Evolutionary conservation across 2,329 filamentous ascomycete species (phyloP), one percentile per base, ranked within the genome.

Genomic region (Diatrype stigma): DNA sequence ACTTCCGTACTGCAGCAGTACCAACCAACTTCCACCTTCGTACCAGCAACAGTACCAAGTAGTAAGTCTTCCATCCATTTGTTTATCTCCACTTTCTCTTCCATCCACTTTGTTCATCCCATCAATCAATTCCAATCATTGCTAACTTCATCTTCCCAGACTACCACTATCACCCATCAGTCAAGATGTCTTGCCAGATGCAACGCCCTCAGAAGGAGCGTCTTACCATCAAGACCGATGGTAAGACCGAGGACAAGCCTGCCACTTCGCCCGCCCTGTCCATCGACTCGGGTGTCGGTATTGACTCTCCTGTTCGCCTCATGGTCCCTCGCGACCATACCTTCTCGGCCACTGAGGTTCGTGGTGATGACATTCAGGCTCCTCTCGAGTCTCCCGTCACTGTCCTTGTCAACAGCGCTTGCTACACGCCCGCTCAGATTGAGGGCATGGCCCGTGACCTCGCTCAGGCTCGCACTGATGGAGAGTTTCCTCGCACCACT

Each of bases 401-500:
- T 12, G 26, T 23, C 11, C 17, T 50, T 5, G 44, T 60, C 19
- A 6, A 53, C 2, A 53, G 56, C 2, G n/a, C 51, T 50, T 46
- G 48, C 52, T 1, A 55, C 46, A 48, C 26, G 2, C 1, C 42
- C 2, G 45, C 47, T 1, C 32, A 63, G 17, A 49, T 72, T 17
- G 51, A 55, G 2, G n/a, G 48, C 12, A 73, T 74, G 70, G 61
- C 60, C 1, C 30, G 57, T 0, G 44, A 51, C 2, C 52, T 74
- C 2, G 53, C 56, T 2, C 48, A 60, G 0, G 71, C 71, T 30
- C 65, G 72, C 3, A 56, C 58, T 11, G 63, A 64, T 2, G 58
- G 58, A 10, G 62, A 60, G 16, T 64, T 73, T 14, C 72, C 71
- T 0, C 7, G 21, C 0, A 73, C 69, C 3, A 60, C 47, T 0